A percentile compares a stretch with the other conserved stretches of the same genome.
phyloP scores from a whole-genome alignment of 768 basidiomycete genomes.

The Phylloporus scabripes region DNA sequence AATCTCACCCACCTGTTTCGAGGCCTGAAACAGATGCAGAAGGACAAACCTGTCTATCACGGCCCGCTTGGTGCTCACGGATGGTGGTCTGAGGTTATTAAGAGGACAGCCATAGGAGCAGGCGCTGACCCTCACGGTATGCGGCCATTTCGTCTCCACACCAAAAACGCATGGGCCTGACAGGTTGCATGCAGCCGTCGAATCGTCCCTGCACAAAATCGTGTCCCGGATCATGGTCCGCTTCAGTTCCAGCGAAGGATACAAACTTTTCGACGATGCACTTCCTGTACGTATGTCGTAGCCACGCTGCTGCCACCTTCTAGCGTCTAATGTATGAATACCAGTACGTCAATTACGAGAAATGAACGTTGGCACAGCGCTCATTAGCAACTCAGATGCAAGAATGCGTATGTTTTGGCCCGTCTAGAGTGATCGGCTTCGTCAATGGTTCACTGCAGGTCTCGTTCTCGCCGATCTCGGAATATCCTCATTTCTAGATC shows the following conservation, averaged over 20 bases:
- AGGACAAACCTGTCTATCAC: constrained; percentile 52
- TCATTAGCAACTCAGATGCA: constrained; percentile 69
- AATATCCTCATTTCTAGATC: constrained; percentile 43
- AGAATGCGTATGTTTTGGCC: constrained; percentile 53
- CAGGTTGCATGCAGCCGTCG: constrained; percentile 41
- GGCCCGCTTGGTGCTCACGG: constrained; percentile 39
- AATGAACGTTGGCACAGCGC: constrained; percentile 45
- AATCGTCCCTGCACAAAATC: constrained; percentile 48
- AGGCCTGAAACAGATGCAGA: constrained; percentile 51
- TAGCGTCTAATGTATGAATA: constrained; percentile 3
- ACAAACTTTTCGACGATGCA: constrained; percentile 52
- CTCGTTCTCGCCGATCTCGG: constrained; percentile 55
- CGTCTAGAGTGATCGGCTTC: neutral
- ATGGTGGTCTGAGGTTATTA: constrained; percentile 82
- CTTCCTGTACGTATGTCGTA: constrained; percentile 39
- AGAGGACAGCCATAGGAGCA: constrained; percentile 67
- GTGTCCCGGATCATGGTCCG: constrained; percentile 55
- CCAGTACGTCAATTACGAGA: constrained; percentile 44
- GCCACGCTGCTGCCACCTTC: neutral
- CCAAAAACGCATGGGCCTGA: constrained; percentile 19
- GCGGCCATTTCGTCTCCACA: constrained; percentile 14
- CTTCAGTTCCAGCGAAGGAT: constrained; percentile 70
- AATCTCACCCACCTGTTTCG: constrained; percentile 4
- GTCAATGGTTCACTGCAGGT: constrained; percentile 27
- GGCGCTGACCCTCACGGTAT: constrained; percentile 57